phyloP scores from a whole-genome alignment of 116 monocot genomes.

The Thalassia testudinum region DNA sequence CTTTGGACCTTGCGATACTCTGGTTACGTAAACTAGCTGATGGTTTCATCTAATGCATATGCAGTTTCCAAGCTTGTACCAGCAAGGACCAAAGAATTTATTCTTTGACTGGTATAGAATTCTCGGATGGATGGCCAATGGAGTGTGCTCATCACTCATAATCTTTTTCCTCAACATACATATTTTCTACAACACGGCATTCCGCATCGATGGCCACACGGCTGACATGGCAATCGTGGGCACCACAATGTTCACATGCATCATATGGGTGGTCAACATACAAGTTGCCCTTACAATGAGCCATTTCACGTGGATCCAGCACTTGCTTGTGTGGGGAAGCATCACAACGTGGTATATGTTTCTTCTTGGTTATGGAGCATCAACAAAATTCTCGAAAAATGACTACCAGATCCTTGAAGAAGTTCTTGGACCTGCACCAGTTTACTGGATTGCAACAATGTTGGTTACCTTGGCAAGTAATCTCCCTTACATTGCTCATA shows the following conservation, averaged over 20 bases:
- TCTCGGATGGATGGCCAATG: constrained; percentile 59
- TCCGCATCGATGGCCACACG: constrained; percentile 26
- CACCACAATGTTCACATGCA: constrained; percentile 74
- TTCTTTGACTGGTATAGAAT: constrained; percentile 67
- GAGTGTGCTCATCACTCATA: constrained; percentile 35
- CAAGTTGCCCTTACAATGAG: constrained; percentile 56
- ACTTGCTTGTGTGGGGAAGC: constrained; percentile 59
- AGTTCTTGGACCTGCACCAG: constrained; percentile 40
- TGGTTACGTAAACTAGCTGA: too few relatives aligned
- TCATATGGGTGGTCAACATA: constrained; percentile 65
- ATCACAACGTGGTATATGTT: constrained; percentile 59
- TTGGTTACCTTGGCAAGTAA: constrained; percentile 32
- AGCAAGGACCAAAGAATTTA: constrained; percentile 60
- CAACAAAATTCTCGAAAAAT: constrained; percentile 32
- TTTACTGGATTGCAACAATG: constrained; percentile 40
- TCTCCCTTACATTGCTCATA: constrained; percentile 43
- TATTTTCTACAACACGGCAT: constrained; percentile 43
- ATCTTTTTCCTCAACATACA: constrained; percentile 39
- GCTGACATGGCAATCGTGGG: constrained; percentile 56
- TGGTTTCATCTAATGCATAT: too few relatives aligned
- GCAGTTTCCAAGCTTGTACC: constrained; percentile 66
- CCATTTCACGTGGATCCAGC: too few relatives aligned
- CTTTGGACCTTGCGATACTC: too few relatives aligned
- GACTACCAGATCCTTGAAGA: constrained; percentile 37
- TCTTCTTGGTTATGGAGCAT: constrained; percentile 35